Percentiles rank a stretch among this genome's conserved stretches.
Evolutionary conservation across 202 grass and related monocot species (phyloP).

Genomic region (Musa balbisiana): DNA sequence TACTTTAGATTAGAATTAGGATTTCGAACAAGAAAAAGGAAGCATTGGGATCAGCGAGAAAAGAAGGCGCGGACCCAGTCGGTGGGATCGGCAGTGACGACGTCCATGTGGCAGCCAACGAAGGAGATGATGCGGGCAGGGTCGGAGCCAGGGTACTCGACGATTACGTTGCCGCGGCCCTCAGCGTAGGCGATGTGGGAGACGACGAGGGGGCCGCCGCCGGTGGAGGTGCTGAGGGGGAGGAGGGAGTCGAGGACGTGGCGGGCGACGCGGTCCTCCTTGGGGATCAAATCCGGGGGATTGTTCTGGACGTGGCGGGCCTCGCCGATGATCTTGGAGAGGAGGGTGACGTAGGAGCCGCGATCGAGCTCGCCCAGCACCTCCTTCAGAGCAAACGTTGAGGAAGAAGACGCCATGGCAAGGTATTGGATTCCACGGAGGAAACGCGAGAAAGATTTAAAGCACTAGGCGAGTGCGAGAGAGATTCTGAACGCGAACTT

Average conservation of each 20-base stretch:
- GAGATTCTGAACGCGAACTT: no score
- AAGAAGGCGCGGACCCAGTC: slow-evolving; percentile 53
- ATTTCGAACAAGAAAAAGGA: slow-evolving; percentile 11
- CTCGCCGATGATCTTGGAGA: slow-evolving; percentile 75
- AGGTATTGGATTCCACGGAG: neutral
- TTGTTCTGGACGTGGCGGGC: slow-evolving; percentile 78
- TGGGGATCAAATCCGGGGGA: slow-evolving; percentile 18
- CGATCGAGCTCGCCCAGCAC: slow-evolving; percentile 54
- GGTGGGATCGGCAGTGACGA: slow-evolving; percentile 61
- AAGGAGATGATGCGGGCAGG: slow-evolving; percentile 57
- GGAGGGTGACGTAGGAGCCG: slow-evolving; percentile 58
- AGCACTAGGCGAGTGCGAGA: no score
- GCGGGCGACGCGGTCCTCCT: slow-evolving; percentile 23
- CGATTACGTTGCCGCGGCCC: slow-evolving; percentile 78
- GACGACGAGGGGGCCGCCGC: slow-evolving; percentile 52
- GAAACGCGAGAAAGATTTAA: neutral
- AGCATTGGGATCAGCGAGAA: neutral
- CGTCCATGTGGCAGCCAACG: slow-evolving; percentile 98
- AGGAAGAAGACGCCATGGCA: slow-evolving; percentile 33
- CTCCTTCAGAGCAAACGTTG: slow-evolving; percentile 32
- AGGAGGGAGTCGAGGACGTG: slow-evolving; percentile 20
- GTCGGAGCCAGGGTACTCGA: slow-evolving; percentile 76
- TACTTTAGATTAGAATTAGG: slow-evolving; percentile 11
- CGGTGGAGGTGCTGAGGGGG: slow-evolving; percentile 23
- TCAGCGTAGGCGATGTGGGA: slow-evolving; percentile 49